Evolutionary conservation across 1,139 yeast species (phyloP).

Genomic region (Meyerozyma carpophila): DNA sequence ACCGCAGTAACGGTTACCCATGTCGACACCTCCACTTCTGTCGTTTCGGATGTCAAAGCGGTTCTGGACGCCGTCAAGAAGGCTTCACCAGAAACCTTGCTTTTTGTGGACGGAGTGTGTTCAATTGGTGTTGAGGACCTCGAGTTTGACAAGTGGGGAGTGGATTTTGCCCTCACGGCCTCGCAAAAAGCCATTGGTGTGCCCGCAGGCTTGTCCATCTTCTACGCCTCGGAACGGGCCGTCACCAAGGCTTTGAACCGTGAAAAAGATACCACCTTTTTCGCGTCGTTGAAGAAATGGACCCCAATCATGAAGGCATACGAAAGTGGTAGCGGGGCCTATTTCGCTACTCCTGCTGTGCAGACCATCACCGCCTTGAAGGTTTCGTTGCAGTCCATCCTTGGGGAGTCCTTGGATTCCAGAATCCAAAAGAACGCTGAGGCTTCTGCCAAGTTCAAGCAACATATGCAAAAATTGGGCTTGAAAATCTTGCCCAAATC

Average conservation of each 20-base stretch:
- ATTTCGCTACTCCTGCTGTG: constrained; percentile 92
- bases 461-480: constrained; percentile 49
- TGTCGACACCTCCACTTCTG: constrained; percentile 95
- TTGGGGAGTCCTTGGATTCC: constrained; percentile 51
- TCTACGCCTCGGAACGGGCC: constrained; percentile 74
- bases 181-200: constrained; percentile 95
- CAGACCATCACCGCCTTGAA: constrained; percentile 80
- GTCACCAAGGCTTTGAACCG: constrained; percentile 53
- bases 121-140: constrained; percentile 85
- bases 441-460: constrained; percentile 64
- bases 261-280: constrained; percentile 56
- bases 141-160: constrained; percentile 84
- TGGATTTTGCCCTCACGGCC: constrained; percentile 84
- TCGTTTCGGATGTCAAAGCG: constrained; percentile 64
- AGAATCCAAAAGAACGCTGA: constrained; percentile 61
- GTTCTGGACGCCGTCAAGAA: constrained; percentile 57
- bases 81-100: constrained; percentile 72
- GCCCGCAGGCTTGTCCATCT: constrained; percentile 85
- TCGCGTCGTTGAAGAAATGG: constrained; percentile 82
- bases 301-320: constrained; percentile 83
- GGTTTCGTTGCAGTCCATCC: constrained; percentile 70
- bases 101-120: constrained; percentile 92
- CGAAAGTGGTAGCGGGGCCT: constrained; percentile 76
- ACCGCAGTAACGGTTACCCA: constrained; percentile 81
- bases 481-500: constrained; percentile 63